Percentiles rank a stretch among this genome's conserved stretches.
Conservation (phyloP, 371 early-diverging fungal species). For the Sanchytrium tribonematis region DNA sequence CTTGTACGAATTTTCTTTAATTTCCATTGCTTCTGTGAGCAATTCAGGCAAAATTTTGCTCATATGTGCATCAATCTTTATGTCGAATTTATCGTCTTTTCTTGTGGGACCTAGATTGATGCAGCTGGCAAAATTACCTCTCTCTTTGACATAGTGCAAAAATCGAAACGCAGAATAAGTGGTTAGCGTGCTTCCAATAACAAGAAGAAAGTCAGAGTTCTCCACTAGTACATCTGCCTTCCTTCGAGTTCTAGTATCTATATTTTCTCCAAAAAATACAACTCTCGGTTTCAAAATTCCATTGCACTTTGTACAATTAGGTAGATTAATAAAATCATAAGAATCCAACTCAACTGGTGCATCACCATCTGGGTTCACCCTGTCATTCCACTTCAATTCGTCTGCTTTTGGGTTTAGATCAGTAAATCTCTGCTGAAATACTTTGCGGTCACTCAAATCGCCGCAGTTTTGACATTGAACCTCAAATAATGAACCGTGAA, state of each 20-base stretch:
- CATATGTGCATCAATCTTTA: slow-evolving; percentile 18
- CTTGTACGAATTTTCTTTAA: no score
- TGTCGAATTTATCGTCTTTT: slow-evolving; percentile 29
- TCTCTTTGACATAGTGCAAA: slow-evolving; percentile 26
- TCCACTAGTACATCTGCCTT: slow-evolving; percentile 24
- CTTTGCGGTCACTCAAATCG: slow-evolving; percentile 17
- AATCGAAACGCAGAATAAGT: slow-evolving; percentile 55
- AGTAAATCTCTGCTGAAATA: slow-evolving; percentile 32
- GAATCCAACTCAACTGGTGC: slow-evolving; percentile 28
- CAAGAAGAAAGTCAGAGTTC: slow-evolving; percentile 26
- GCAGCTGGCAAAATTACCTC: slow-evolving; percentile 28
- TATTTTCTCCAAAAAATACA: slow-evolving; percentile 69
- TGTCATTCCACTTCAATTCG: slow-evolving; percentile 11
- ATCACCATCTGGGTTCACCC: slow-evolving; percentile 68
- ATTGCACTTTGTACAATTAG: slow-evolving; percentile 32
- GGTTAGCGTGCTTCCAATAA: slow-evolving; percentile 47
- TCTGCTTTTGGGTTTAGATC: slow-evolving; percentile 28
- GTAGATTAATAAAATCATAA: slow-evolving; percentile 37
- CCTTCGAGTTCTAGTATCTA: slow-evolving; percentile 20
- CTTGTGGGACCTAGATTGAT: slow-evolving; percentile 44
- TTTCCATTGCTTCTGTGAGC: no score
- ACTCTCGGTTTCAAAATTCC: slow-evolving; percentile 38
- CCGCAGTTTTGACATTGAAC: slow-evolving; percentile 45
- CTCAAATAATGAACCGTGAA: slow-evolving; percentile 47
- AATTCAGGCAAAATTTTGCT: no score